Evolutionary conservation across 768 basidiomycete genomes (phyloP).

Genomic region (Mycena polygramma): DNA sequence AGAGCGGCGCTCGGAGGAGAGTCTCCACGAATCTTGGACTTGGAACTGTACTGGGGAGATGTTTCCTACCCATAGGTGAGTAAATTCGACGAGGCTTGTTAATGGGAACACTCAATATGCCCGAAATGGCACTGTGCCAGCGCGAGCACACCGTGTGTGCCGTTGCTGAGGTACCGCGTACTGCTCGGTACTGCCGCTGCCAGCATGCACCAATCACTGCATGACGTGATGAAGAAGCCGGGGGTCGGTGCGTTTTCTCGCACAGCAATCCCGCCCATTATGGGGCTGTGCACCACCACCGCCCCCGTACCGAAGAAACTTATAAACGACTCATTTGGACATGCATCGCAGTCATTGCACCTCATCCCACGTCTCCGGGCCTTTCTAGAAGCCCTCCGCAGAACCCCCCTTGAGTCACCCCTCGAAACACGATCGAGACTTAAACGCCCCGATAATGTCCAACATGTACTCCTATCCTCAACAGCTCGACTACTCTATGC

Average conservation of each 20-base stretch:
- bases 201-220: constrained; percentile 13
- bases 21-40: too few relatives aligned
- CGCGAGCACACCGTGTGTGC: not conserved
- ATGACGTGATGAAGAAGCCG: constrained; percentile 11
- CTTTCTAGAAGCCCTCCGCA: constrained; percentile 20
- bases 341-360: constrained; percentile 31
- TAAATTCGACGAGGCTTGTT: not conserved
- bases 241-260: not conserved
- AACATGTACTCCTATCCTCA: constrained; percentile 32
- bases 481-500: constrained; percentile 36
- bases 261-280: constrained; percentile 15
- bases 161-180: constrained; percentile 26
- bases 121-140: not conserved
- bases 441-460: constrained; percentile 30
- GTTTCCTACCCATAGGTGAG: not conserved
- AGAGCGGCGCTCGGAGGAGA: too few relatives aligned
- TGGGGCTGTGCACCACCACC: constrained; percentile 1
- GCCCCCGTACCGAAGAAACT: constrained; percentile 11
- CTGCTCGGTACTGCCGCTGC: constrained; percentile 25
- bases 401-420: constrained; percentile 27
- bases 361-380: constrained; percentile 24
- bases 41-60: not conserved
- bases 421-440: constrained; percentile 32
- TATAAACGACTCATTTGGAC: constrained; percentile 33
- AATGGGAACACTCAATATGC: too few relatives aligned